These are phyloP conservation scores for Gossypium trilobum DNA, from an alignment of 441 rosid species.

Conservation along the genomic window DNA sequence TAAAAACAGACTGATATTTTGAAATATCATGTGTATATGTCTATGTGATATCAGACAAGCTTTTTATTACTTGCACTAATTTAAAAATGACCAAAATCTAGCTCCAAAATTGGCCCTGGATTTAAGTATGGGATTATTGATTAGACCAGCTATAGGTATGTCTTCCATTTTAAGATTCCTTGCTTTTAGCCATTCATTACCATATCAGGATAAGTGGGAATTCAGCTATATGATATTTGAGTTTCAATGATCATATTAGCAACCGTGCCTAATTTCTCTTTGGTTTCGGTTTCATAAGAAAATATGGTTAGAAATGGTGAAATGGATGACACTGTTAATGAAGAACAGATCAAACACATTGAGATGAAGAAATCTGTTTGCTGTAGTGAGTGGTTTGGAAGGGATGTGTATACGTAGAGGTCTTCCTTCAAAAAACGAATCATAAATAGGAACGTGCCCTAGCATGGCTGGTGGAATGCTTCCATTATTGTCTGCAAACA, in stretches of 20 bases:
- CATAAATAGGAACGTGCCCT: not conserved
- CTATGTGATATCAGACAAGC: not conserved
- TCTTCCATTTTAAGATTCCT: not conserved
- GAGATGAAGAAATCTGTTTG: not conserved
- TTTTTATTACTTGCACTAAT: not conserved
- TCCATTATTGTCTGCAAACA: not conserved
- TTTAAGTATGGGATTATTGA: not conserved
- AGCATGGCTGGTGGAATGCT: not conserved
- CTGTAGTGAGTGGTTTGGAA: not conserved
- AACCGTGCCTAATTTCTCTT: not conserved
- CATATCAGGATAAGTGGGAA: not conserved
- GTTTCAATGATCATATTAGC: not conserved
- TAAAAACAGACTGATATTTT: not conserved
- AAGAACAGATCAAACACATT: not conserved
- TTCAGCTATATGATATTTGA: not conserved
- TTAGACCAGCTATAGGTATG: not conserved
- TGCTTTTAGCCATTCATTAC: not conserved
- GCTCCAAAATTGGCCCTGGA: not conserved
- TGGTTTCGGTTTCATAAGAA: not conserved
- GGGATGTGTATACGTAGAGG: not conserved
- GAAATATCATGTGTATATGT: not conserved
- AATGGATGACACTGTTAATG: not conserved
- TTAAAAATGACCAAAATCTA: not conserved
- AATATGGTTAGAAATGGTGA: not conserved
- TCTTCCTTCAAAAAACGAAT: not conserved